Percentiles rank a stretch among this genome's conserved stretches.
Conservation (phyloP, 176 grass and related monocot species). For the Musa itinerans region DNA sequence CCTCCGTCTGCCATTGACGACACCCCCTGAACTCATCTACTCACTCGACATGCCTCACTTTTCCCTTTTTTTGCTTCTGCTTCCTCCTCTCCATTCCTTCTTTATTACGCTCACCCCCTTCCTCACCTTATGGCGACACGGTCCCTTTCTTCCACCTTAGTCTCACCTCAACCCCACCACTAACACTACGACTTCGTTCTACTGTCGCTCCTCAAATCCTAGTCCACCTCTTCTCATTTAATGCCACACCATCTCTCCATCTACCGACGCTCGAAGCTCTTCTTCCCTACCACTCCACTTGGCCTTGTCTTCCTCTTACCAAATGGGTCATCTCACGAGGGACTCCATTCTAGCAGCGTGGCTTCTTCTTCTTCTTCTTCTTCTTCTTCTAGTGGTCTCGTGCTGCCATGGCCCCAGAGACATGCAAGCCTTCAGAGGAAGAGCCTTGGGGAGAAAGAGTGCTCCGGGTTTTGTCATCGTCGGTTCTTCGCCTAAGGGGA, state of each 20-base stretch:
- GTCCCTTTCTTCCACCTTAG: not conserved
- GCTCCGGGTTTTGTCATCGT: not conserved
- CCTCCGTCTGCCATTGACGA: not conserved
- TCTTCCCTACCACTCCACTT: not conserved
- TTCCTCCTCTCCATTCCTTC: not conserved
- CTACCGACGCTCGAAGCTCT: not conserved
- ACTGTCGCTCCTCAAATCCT: not conserved
- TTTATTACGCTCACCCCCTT: not conserved
- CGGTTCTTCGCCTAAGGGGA: not conserved
- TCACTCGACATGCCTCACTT: not conserved
- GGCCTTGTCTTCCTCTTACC: not conserved
- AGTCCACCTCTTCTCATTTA: not conserved
- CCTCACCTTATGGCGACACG: not conserved
- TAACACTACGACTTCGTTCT: not conserved
- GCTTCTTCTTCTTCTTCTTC: not conserved
- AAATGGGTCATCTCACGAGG: constrained; percentile 8
- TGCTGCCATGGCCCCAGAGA: not conserved
- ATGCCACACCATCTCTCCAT: not conserved
- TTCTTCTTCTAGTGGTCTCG: not conserved
- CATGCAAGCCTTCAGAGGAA: constrained; percentile 3
- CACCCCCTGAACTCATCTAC: not conserved
- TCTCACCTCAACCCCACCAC: constrained; percentile 10
- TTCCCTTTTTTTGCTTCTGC: not conserved
- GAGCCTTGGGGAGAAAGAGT: not conserved
- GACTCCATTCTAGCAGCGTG: not conserved